A percentile compares a stretch with the other conserved stretches of the same genome.
Conservation (phyloP, 805 yeast genomes). For the Ogataea paraovalis region DNA sequence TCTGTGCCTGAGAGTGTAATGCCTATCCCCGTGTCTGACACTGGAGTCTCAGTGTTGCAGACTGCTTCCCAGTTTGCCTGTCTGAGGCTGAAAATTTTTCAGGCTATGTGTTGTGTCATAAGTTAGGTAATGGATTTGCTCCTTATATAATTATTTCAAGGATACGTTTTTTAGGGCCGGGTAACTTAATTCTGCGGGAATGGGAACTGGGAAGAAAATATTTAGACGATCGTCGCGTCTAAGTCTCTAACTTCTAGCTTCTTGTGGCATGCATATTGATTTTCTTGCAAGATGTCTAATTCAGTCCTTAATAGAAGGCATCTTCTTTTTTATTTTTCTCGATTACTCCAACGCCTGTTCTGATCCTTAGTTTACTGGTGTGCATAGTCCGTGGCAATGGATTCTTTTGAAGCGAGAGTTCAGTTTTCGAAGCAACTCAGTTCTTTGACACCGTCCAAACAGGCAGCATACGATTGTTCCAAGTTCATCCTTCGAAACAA, state of each 20-base stretch:
- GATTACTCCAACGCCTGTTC: no score
- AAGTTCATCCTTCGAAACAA: slow-evolving; percentile 52
- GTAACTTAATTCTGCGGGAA: neutral
- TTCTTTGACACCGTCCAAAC: slow-evolving; percentile 59
- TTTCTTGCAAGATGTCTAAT: no score
- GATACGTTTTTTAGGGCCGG: neutral
- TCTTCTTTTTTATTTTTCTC: no score
- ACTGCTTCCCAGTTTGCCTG: neutral
- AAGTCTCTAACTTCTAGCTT: no score
- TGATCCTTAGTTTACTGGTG: neutral
- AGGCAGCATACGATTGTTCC: slow-evolving; percentile 46
- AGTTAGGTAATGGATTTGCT: neutral
- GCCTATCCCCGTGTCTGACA: no score
- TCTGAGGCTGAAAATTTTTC: slow-evolving; percentile 3
- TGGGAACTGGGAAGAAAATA: no score
- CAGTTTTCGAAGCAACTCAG: slow-evolving; percentile 67
- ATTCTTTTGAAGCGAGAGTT: slow-evolving; percentile 81
- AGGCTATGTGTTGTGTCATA: neutral
- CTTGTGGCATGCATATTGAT: no score
- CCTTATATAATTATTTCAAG: no score
- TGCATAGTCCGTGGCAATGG: slow-evolving; percentile 46
- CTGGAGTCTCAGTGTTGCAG: no score
- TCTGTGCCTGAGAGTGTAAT: no score
- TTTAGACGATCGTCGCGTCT: neutral
- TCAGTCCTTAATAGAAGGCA: no score